Evolutionary conservation across 345 rosid genomes (phyloP).

Genomic region (Ceriops tagal): DNA sequence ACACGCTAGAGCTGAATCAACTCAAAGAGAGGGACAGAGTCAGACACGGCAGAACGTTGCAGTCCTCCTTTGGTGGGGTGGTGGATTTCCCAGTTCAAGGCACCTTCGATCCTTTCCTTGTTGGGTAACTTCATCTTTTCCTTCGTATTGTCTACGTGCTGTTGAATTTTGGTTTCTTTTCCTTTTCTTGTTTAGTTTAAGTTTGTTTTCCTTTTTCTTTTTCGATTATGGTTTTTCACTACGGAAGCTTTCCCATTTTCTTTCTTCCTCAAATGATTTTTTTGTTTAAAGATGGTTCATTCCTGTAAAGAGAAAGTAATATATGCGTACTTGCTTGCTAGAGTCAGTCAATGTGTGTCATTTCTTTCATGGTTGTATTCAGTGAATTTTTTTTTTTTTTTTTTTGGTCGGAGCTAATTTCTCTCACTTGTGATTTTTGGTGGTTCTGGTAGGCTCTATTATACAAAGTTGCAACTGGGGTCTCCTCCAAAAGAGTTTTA

Average conservation of each 20-base stretch:
- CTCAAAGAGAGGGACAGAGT: conserved; percentile 60
- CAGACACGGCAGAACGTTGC: conserved; percentile 82
- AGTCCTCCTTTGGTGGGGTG: conserved; percentile 46
- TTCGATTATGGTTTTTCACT: neutral
- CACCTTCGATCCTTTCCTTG: conserved; percentile 73
- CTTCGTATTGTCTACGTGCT: neutral
- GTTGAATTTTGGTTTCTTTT: conserved; percentile 8
- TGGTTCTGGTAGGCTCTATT: conserved; percentile 60
- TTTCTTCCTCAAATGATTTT: no score
- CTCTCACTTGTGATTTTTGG: conserved; percentile 8
- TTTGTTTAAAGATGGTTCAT: no score
- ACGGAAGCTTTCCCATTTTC: no score
- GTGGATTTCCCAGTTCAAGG: conserved; percentile 77
- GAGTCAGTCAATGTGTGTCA: neutral
- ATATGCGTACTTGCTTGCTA: neutral
- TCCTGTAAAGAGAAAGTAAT: no score
- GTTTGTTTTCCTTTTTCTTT: neutral
- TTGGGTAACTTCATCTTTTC: conserved; percentile 53
- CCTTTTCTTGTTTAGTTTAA: neutral
- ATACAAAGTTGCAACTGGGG: conserved; percentile 73
- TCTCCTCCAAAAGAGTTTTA: conserved; percentile 79
- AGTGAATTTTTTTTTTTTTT: conserved; percentile 1
- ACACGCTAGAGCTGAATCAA: conserved; percentile 46
- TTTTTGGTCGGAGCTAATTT: neutral
- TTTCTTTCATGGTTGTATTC: neutral